Conservation (phyloP, 2,329 filamentous ascomycete species). For the Epicoccum sorghinum region DNA sequence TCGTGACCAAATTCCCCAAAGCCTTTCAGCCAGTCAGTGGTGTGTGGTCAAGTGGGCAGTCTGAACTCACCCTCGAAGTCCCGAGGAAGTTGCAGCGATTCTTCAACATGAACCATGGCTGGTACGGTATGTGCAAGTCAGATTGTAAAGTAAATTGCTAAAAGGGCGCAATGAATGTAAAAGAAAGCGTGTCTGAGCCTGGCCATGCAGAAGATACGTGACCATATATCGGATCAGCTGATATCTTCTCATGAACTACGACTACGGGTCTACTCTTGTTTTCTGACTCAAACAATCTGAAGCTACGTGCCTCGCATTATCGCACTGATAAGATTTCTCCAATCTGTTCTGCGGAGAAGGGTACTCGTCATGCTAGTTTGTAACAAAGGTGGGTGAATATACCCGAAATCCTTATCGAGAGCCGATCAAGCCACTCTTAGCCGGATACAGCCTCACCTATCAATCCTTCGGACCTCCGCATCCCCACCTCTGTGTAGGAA, state of each 20-base stretch:
- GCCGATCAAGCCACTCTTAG: constrained; percentile 2
- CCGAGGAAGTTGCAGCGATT: constrained; percentile 45
- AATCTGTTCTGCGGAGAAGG: background rate
- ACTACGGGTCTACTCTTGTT: no score
- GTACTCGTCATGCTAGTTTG: background rate
- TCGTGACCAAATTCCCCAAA: constrained; percentile 50
- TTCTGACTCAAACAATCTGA: background rate
- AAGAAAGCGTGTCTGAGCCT: no score
- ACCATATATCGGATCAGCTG: background rate
- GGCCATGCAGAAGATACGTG: no score
- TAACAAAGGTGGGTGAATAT: background rate
- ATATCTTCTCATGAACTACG: no score
- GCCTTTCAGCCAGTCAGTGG: constrained; percentile 42
- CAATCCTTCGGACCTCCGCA: constrained; percentile 19
- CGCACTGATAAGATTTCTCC: background rate
- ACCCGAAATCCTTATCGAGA: constrained; percentile 5
- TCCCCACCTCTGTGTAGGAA: background rate
- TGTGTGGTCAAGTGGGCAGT: background rate
- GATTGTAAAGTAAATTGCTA: background rate
- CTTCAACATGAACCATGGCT: constrained; percentile 40
- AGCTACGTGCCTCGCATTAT: background rate
- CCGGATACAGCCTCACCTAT: constrained; percentile 7
- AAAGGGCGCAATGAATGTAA: no score
- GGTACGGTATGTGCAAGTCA: background rate
- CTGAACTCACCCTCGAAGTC: constrained; percentile 42